Base-by-base conservation (phyloP, 2,329 filamentous ascomycete genomes). In the Didymella sp. region DNA sequence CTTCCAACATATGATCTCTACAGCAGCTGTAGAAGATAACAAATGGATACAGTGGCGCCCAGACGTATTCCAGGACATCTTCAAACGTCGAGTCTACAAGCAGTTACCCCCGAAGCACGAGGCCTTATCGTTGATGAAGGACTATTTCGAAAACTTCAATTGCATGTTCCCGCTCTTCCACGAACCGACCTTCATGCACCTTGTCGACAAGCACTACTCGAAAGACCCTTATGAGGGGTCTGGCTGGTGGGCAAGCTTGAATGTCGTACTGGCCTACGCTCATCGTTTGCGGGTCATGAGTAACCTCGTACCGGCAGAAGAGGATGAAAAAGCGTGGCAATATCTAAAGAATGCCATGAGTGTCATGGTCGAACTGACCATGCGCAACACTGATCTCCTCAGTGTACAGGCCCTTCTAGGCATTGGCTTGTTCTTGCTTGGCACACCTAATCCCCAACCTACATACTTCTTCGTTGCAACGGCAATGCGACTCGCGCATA, bases 111-210 rank as follows among this genome's bases (percentile, higher is more conserved):
- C 90, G 0, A 96, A 96, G 76, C 83, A 87, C n/a, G 93, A 97
- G 77, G 91, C 92, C 0, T 76, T 96, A 59, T 96, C 92, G 1
- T 80, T 98, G 33, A 85, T 97, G 59, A 92, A 90, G 76, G 95
- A 99, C 76, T 99, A 89, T 72, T 99, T 99, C 66, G 91, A 96
- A 71, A 97, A 97, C 78, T 98, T 99, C 83, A 99, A 99, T 80
- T 95, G 92, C 85, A 94, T 98, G 85, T 96, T 98, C 72, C 95
- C 95, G 6, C 82, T 99, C 4, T 99, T 96, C 71, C 95, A 99
- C 76, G 93, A 97, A 75, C 93, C 94, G 1, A 98, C 95, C 0
- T 99, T 99, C 73, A 98, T 98, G 92, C 93, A 97, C 72, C 82
- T 98, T 5, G 92, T 97, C 28, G 92, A 98, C 71, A 87, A 90